phyloP scores from a whole-genome alignment of 371 early-diverging fungal species.

The Mucor irregularis region DNA sequence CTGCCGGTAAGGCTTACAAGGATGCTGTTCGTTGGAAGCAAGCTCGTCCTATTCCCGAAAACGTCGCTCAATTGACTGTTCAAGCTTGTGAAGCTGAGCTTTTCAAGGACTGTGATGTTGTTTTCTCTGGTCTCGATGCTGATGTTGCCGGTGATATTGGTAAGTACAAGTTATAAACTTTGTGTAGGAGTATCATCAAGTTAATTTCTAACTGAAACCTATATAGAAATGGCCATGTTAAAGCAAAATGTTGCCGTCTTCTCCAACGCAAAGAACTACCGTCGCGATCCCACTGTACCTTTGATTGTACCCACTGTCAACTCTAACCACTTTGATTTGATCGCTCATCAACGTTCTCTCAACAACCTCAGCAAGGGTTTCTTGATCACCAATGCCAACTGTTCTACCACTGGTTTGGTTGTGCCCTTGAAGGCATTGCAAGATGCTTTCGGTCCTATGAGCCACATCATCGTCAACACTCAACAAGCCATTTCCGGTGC shows the following conservation, averaged over 20 bases:
- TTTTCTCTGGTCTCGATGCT: constrained; percentile 94
- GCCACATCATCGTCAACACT: constrained; percentile 80
- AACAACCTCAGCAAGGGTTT: constrained; percentile 77
- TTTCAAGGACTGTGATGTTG: constrained; percentile 82
- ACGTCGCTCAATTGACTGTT: constrained; percentile 63
- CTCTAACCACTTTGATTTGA: constrained; percentile 79
- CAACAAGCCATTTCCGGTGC: constrained; percentile 97
- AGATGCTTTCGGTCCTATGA: constrained; percentile 85
- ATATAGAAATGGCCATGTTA: constrained; percentile 78
- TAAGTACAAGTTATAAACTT: constrained; percentile 24
- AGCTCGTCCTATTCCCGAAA: constrained; percentile 71
- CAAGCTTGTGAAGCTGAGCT: constrained; percentile 70
- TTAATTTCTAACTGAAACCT: background rate
- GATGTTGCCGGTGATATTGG: constrained; percentile 92
- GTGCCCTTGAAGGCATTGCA: constrained; percentile 90
- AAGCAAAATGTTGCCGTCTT: constrained; percentile 85
- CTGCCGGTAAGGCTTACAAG: constrained; percentile 84
- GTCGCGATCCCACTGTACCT: constrained; percentile 87
- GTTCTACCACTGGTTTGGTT: constrained; percentile 94
- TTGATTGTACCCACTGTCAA: constrained; percentile 93
- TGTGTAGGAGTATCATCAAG: background rate
- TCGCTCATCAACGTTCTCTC: constrained; percentile 74
- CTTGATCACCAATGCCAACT: constrained; percentile 96
- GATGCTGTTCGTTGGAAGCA: constrained; percentile 89
- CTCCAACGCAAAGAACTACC: constrained; percentile 95